A percentile compares a stretch with the other conserved stretches of the same genome.
Conservation (phyloP, 129 eudicot genomes). For the Centaurea solstitialis region DNA sequence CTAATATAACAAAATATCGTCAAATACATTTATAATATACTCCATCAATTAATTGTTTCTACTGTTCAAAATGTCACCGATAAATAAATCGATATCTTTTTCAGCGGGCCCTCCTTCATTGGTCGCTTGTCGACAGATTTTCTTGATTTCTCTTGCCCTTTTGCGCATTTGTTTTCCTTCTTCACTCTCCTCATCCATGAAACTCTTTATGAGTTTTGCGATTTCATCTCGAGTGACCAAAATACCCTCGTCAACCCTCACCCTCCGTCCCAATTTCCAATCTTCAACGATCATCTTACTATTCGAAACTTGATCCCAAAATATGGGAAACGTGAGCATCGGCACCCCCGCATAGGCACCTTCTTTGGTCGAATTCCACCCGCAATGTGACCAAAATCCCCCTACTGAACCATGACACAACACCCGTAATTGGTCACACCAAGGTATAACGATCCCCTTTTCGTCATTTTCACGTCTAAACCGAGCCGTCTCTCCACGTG, state of each 20-base stretch:
- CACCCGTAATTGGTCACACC: constrained; percentile 82
- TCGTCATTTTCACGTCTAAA: constrained; percentile 22
- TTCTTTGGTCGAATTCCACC: constrained; percentile 85
- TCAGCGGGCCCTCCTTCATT: constrained; percentile 51
- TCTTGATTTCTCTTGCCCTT: constrained; percentile 43
- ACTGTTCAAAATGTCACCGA: constrained; percentile 30
- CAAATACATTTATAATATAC: too few species aligned
- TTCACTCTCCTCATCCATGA: constrained; percentile 57
- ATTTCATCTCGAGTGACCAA: constrained; percentile 50
- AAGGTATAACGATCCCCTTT: constrained; percentile 51
- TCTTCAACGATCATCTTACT: constrained; percentile 66
- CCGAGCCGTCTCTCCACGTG: constrained; percentile 42
- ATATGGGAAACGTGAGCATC: constrained; percentile 55
- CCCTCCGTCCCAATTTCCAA: constrained; percentile 63
- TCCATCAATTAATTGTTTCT: not conserved
- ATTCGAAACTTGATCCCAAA: constrained; percentile 64
- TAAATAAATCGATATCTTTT: constrained; percentile 42
- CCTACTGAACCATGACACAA: constrained; percentile 63
- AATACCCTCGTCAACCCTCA: constrained; percentile 2
- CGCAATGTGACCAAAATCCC: constrained; percentile 89
- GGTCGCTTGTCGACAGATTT: constrained; percentile 35
- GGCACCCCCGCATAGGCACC: constrained; percentile 61
- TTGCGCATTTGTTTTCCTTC: constrained; percentile 50
- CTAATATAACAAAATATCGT: not conserved
- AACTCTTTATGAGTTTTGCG: constrained; percentile 29